Percentiles rank a stretch among this genome's conserved stretches.
Conservation (phyloP, 441 rosid species). For the Populus hybrid region DNA sequence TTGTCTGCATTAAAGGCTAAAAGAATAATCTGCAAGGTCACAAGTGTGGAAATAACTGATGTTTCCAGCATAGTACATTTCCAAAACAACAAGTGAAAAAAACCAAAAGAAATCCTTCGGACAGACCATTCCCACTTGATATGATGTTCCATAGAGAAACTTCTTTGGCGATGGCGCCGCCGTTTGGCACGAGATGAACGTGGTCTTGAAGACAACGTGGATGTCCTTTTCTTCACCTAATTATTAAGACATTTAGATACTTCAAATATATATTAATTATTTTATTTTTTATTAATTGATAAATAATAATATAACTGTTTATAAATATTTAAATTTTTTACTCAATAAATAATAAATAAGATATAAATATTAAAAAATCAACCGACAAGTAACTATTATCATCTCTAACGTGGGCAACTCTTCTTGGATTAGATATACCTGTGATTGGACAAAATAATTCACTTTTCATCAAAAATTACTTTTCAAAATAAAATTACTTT, state of each 20-base stretch:
- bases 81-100: not conserved
- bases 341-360: no score
- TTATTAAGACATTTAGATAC: not conserved
- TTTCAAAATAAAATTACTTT: no score
- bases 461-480: no score
- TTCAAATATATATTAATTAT: not conserved
- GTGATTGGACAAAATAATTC: no score
- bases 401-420: no score
- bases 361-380: no score
- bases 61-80: not conserved
- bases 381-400: no score
- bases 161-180: not conserved
- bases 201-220: not conserved
- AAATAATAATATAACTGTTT: no score
- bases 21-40: not conserved
- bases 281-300: no score
- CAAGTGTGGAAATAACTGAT: no score
- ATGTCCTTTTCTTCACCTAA: not conserved
- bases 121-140: constrained; percentile 12
- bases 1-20: not conserved
- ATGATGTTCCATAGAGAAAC: not conserved
- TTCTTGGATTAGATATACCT: no score
- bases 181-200: not conserved
- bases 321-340: no score
- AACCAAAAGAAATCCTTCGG: not conserved